These are phyloP conservation scores for Bretschneidera sinensis DNA, from an alignment of 345 rosid species.

Conservation along the genomic window DNA sequence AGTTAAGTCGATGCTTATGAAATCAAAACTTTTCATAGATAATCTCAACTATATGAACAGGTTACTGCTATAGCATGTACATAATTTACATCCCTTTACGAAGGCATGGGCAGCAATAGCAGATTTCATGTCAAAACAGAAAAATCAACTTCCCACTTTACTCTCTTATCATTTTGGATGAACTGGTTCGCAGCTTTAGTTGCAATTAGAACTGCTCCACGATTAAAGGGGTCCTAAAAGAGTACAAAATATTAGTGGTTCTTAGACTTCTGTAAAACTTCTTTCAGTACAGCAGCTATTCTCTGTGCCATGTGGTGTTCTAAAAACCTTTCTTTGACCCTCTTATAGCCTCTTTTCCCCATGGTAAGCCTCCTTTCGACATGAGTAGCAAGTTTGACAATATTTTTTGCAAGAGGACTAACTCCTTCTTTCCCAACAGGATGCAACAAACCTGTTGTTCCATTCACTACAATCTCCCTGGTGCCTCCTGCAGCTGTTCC, in stretches of 20 bases:
- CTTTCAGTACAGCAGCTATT: conserved; percentile 37
- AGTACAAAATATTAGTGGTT: too few relatives aligned
- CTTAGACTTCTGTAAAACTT: conserved; percentile 29
- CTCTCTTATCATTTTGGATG: conserved; percentile 4
- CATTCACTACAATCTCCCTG: conserved; percentile 42
- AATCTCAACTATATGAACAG: conserved; percentile 11
- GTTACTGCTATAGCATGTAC: conserved; percentile 16
- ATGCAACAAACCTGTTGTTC: conserved; percentile 47
- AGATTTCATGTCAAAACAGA: not conserved
- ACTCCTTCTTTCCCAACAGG: conserved; percentile 43
- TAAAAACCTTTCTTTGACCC: conserved; percentile 36
- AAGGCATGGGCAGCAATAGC: not conserved
- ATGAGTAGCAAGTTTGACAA: conserved; percentile 41
- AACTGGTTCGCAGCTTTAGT: not conserved
- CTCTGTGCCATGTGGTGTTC: conserved; percentile 47
- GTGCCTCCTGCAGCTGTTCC: conserved; percentile 56
- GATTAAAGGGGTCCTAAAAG: not conserved
- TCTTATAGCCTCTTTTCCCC: conserved; percentile 47
- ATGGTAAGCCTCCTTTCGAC: conserved; percentile 48
- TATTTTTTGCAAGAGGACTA: conserved; percentile 36
- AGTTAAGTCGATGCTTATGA: too few relatives aligned
- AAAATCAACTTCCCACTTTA: not conserved
- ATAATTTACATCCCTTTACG: conserved; percentile 23
- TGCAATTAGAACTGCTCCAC: not conserved
- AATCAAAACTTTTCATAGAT: too few relatives aligned